Evolutionary conservation across 352 stramenopile genomes (phyloP).

Genomic region (Globisporangium iwayamae): DNA sequence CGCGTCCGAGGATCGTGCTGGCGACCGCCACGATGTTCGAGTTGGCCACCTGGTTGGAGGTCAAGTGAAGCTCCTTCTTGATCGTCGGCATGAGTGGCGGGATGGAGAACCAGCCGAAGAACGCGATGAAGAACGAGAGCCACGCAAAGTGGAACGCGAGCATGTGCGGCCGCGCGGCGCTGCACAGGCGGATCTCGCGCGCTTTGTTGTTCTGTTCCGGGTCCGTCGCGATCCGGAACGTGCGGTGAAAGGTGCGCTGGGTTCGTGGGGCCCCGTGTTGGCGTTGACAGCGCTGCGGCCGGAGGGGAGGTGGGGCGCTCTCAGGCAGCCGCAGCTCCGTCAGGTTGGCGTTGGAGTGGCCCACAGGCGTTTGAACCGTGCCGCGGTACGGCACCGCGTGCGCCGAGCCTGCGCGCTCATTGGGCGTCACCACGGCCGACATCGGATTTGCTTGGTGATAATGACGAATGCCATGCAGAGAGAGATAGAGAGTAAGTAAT

Average conservation of each 20-base stretch:
- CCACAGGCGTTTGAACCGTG: conserved; percentile 10
- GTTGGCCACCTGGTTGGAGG: conserved; percentile 83
- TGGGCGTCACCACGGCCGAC: background rate
- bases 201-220: conserved; percentile 30
- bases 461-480: background rate
- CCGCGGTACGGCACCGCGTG: conserved; percentile 1
- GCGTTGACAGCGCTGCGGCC: background rate
- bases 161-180: conserved; percentile 86
- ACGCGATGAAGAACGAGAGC: conserved; percentile 93
- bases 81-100: conserved; percentile 91
- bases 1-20: conserved; percentile 89
- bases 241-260: background rate
- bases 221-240: conserved; percentile 19
- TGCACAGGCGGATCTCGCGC: conserved; percentile 60
- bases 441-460: background rate
- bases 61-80: conserved; percentile 79
- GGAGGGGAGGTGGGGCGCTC: background rate
- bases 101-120: conserved; percentile 95
- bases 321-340: conserved; percentile 3
- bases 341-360: background rate
- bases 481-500: background rate
- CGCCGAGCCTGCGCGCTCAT: background rate
- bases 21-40: conserved; percentile 89
- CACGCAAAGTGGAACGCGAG: conserved; percentile 91
- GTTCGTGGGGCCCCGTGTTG: background rate